These are phyloP conservation scores for Chaetomidium leptoderma DNA, from an alignment of 495 filamentous ascomycete species.

Conservation along the genomic window DNA sequence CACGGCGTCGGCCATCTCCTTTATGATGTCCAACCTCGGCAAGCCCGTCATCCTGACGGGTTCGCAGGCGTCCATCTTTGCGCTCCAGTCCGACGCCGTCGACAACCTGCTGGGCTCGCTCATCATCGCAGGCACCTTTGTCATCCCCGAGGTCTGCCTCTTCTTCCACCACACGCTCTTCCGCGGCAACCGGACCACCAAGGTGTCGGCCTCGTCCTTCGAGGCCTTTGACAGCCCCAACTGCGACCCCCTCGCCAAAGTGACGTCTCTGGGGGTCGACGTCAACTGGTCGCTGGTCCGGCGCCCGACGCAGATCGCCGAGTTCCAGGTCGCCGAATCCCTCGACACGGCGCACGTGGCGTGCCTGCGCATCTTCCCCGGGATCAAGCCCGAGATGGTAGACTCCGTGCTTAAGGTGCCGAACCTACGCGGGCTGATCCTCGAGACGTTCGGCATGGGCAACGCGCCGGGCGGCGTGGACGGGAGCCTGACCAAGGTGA, in stretches of 20 bases:
- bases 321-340: conserved; percentile 72
- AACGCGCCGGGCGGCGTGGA: conserved; percentile 87
- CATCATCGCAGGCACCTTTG: conserved; percentile 92
- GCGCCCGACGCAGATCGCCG: conserved; percentile 65
- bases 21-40: conserved; percentile 89
- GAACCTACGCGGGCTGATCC: conserved; percentile 73
- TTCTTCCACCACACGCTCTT: conserved; percentile 95
- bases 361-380: conserved; percentile 90
- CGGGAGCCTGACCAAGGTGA: conserved; percentile 73
- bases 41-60: conserved; percentile 91
- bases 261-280: conserved; percentile 73
- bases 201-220: conserved; percentile 82
- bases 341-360: conserved; percentile 86
- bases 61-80: conserved; percentile 87
- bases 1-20: conserved; percentile 85
- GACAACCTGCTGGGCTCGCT: conserved; percentile 90
- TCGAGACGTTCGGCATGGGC: conserved; percentile 94
- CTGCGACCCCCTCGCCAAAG: conserved; percentile 69
- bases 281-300: conserved; percentile 80
- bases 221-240: conserved; percentile 86
- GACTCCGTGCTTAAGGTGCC: conserved; percentile 79
- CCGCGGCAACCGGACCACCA: conserved; percentile 84
- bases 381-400: conserved; percentile 92
- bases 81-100: conserved; percentile 90
- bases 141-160: conserved; percentile 91